A percentile compares a stretch with the other conserved stretches of the same genome.
These are phyloP conservation scores for Porphyra umbilicalis DNA, from an alignment of 31 red algal species.

Conservation along the genomic window DNA sequence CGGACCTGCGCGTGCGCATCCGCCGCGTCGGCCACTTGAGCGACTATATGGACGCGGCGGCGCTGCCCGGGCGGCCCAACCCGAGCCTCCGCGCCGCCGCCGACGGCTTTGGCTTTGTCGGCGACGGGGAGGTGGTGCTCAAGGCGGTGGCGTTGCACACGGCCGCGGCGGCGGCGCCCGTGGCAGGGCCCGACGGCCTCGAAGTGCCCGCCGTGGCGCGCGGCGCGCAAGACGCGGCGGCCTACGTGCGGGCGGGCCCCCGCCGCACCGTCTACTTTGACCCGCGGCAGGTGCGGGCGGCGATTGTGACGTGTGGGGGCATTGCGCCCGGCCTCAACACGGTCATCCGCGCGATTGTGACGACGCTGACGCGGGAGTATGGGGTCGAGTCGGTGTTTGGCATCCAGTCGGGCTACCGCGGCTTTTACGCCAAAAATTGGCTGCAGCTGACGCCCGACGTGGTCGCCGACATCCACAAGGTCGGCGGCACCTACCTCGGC, in stretches of 20 bases:
- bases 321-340: conserved; percentile 27
- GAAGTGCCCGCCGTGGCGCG: neutral
- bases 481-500: conserved; percentile 52
- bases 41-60: neutral
- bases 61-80: neutral
- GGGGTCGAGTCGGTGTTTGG: conserved; percentile 33
- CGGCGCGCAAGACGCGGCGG: neutral
- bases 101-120: neutral
- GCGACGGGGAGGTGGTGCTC: neutral
- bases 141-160: neutral
- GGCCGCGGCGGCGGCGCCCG: neutral
- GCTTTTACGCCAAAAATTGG: conserved; percentile 54
- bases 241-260: conserved; percentile 37
- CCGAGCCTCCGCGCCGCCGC: neutral
- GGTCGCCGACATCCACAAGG: conserved; percentile 39
- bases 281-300: conserved; percentile 34
- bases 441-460: conserved; percentile 14
- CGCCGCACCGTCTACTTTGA: conserved; percentile 28
- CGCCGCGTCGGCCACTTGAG: neutral
- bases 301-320: conserved; percentile 63
- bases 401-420: conserved; percentile 46
- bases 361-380: conserved; percentile 24
- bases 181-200: neutral
- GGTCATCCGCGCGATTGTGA: conserved; percentile 19
- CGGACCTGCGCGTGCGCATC: neutral